Evolutionary conservation across 2,329 filamentous ascomycete species (phyloP), one percentile per base, ranked within the genome.

Genomic region (Stagonosporopsis cucurbitacearum): DNA sequence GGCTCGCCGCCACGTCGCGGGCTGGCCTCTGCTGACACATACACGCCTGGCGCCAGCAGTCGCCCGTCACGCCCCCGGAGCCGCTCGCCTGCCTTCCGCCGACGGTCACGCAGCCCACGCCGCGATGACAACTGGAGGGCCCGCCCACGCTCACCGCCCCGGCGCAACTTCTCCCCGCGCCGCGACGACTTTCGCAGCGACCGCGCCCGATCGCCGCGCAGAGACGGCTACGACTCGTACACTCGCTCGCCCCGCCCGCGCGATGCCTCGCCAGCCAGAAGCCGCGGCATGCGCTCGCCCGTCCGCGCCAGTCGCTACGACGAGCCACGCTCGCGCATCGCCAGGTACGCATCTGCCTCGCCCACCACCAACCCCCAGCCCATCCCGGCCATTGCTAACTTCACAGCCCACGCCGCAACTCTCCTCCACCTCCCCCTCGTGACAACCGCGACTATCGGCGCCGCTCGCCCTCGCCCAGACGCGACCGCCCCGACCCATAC

Each of bases 381-480:
- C n/a, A n/a, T n/a, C n/a, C n/a, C n/a, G n/a, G n/a, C n/a, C n/a
- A n/a, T n/a, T n/a, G 40, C 56, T 64, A 58, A 59, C 52, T 28
- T 42, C 45, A 41, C 60, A 69, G 75, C 67, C 58, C 68, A 32
- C 67, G 63, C 41, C 73, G 79, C 40, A 75, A 77, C 19, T 80
- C 76, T 55, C 81, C 79, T 33, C 79, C 75, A 62, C 52, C 79
- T 33, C 79, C 75, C 62, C 52, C 71, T 40, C 68, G 78, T 42
- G 77, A 80, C 41, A 72, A 66, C 39, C 81, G 79, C 66, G 79
- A 80, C 44, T 77, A 76, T 40, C 80, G 82, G 42, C 82, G 84
- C 35, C 80, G 81, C 58, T 86, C 82, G 53, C 83, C 83, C 47
- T 77, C 79, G 37, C 80, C 81, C 41, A 77, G 82, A 65, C 79